Percentiles rank a stretch among this genome's conserved stretches.
These are phyloP conservation scores for Populus simonii DNA, from an alignment of 345 rosid genomes.

Conservation along the genomic window DNA sequence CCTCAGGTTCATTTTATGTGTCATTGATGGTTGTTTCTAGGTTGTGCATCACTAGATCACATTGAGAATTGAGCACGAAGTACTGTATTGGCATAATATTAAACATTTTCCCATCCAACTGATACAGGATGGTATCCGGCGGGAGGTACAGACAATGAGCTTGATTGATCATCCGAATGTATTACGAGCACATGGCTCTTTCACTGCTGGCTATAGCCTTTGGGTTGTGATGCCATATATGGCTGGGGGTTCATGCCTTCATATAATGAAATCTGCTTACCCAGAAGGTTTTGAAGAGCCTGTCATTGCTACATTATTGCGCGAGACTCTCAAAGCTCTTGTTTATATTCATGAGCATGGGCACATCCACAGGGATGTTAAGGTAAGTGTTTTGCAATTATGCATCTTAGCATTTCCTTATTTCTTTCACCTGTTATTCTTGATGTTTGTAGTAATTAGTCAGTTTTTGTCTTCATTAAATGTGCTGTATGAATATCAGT, in stretches of 20 bases:
- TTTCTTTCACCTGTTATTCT: background rate
- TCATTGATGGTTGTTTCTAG: conserved; percentile 1
- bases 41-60: background rate
- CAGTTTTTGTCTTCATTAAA: background rate
- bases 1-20: background rate
- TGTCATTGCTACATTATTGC: conserved; percentile 83
- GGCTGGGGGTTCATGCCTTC: conserved; percentile 98
- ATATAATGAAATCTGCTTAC: conserved; percentile 77
- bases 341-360: conserved; percentile 92
- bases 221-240: conserved; percentile 99
- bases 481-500: background rate
- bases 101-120: conserved; percentile 5
- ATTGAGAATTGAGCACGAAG: background rate
- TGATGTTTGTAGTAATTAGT: background rate
- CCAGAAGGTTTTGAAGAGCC: conserved; percentile 95
- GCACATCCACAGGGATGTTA: conserved; percentile 97
- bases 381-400: conserved; percentile 42
- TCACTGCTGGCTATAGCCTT: conserved; percentile 70
- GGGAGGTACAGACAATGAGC: conserved; percentile 96
- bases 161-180: conserved; percentile 84
- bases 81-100: background rate
- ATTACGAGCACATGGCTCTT: conserved; percentile 86
- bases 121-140: conserved; percentile 87
- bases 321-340: conserved; percentile 90
- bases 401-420: background rate